phyloP scores from a whole-genome alignment of 2,329 filamentous ascomycete genomes.

The Magnaporthiopsis poae region DNA sequence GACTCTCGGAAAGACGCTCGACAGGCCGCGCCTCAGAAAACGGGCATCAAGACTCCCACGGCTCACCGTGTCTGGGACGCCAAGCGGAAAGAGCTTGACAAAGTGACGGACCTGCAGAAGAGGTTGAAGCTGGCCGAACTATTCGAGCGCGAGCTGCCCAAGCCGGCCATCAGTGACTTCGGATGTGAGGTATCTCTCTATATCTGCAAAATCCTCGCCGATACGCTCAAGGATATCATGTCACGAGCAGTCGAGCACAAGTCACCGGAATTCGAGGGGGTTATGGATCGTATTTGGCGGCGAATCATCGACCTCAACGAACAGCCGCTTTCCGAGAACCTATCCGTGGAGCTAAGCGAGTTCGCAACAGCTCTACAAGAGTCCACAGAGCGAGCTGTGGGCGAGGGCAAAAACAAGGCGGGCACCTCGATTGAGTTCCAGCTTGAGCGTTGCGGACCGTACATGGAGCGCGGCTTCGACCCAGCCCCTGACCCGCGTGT shows the following conservation, averaged over 20 bases:
- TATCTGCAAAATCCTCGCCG: constrained; percentile 24
- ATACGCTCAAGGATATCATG: constrained; percentile 6
- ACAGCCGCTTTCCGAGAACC: constrained; percentile 9
- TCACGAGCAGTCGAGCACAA: background rate
- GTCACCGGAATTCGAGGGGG: background rate
- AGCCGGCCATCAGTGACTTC: constrained; percentile 13
- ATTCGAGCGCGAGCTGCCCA: constrained; percentile 33
- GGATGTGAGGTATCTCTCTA: constrained; percentile 26
- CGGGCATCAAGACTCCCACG: constrained; percentile 20
- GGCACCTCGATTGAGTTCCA: constrained; percentile 45
- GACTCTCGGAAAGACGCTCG: constrained; percentile 22
- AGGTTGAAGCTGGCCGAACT: constrained; percentile 39
- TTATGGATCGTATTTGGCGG: constrained; percentile 16
- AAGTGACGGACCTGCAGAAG: constrained; percentile 29
- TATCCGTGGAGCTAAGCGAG: constrained; percentile 4
- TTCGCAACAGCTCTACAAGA: background rate
- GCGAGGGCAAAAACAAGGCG: background rate
- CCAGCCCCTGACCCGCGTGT: constrained; percentile 59
- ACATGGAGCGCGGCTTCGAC: constrained; percentile 65
- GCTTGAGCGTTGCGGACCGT: constrained; percentile 58
- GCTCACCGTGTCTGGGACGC: constrained; percentile 32
- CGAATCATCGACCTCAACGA: constrained; percentile 11
- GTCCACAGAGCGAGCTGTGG: constrained; percentile 2
- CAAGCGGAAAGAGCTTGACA: constrained; percentile 36
- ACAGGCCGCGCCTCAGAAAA: constrained; percentile 17